Conservation (phyloP, 192 early-diverging fungal species). For the Coemansia sp. region DNA sequence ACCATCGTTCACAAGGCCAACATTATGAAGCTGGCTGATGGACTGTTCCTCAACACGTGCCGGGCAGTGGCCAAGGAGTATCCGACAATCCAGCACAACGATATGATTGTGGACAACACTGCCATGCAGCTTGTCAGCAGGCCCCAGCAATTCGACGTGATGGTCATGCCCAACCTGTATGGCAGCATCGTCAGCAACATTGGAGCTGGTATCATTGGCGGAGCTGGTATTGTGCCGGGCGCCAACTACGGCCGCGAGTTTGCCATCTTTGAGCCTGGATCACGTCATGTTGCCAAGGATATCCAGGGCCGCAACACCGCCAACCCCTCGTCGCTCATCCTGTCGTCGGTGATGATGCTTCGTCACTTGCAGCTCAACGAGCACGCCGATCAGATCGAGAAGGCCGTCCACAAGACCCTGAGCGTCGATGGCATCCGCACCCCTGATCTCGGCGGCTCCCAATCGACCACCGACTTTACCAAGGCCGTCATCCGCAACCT, state of each 20-base stretch:
- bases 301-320: constrained; percentile 93
- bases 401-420: constrained; percentile 88
- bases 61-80: constrained; percentile 96
- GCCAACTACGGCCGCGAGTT: constrained; percentile 97
- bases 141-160: constrained; percentile 98
- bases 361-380: constrained; percentile 89
- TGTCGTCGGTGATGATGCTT: constrained; percentile 94
- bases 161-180: constrained; percentile 99
- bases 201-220: constrained; percentile 94
- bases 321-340: constrained; percentile 92
- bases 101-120: constrained; percentile 99
- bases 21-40: constrained; percentile 99
- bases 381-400: constrained; percentile 88
- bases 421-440: constrained; percentile 72
- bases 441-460: constrained; percentile 85
- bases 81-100: constrained; percentile 88
- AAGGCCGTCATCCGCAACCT: constrained; percentile 74
- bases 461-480: constrained; percentile 93
- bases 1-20: constrained; percentile 99
- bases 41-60: constrained; percentile 95
- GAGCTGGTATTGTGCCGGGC: constrained; percentile 94
- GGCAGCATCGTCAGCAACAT: constrained; percentile 99
- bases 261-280: constrained; percentile 97
- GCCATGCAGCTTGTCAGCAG: constrained; percentile 99
- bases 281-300: constrained; percentile 97